Evolutionary conservation across 2,329 filamentous ascomycete species (phyloP), one percentile per base, ranked within the genome.

Genomic region (Eurotiales sp.): DNA sequence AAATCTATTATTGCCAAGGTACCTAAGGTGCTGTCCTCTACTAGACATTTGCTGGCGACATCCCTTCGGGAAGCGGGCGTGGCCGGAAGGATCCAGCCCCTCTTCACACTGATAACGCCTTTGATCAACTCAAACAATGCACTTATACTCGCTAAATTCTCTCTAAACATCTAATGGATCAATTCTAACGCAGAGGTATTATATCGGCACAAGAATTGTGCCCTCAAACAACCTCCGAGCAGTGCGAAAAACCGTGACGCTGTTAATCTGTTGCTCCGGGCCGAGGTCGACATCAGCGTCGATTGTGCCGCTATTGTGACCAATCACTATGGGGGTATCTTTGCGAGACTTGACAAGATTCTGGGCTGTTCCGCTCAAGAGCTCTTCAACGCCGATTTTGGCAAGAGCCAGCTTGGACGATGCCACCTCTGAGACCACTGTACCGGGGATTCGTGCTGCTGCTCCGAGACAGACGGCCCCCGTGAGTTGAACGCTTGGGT

Each of bases 401-500:
- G 10, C 17, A 15, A 27, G 40, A 21, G 23, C 5, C n/a, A 23
- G 21, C 14, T 19, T 30, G 34, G 34, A 11, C 8, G 17, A 37
- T 3, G 34, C 34, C 8, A 6, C 12, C 23, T 43, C 42, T 40
- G 15, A 40, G 12, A 51, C 58, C 8, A 58, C 53, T 1, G 62
- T 64, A 4, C 56, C 61, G 5, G 55, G 52, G 11, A 61, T 56
- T 15, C 53, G 47, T 19, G 59, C 53, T 1, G 62, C 58, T 0
- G 58, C 56, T 1, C 55, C 59, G 8, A 65, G 39, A 34, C 60
- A 63, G 3, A 65, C 58, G 6, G 62, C 62, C 3, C 63, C 61
- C 1, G 63, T 64, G 12, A 64, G 43, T 34, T 64, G 63, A 0
- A 65, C 51, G 40, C 58, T 64, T 1, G 59, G 40, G 54, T 65